A percentile compares a stretch with the other conserved stretches of the same genome.
These are phyloP conservation scores for Lactarius psammicola DNA, from an alignment of 768 basidiomycete species.

Conservation along the genomic window DNA sequence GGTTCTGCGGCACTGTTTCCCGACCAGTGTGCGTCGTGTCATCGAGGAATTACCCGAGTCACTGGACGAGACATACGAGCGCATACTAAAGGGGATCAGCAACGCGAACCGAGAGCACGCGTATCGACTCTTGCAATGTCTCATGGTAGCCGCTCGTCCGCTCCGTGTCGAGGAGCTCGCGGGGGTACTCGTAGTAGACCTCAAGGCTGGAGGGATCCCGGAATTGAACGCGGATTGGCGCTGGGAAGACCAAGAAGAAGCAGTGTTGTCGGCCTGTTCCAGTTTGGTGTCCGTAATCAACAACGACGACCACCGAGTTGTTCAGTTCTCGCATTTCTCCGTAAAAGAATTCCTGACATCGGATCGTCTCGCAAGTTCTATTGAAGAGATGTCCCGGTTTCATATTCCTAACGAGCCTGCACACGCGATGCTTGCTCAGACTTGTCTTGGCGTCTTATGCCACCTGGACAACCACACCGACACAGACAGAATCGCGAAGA, in stretches of 20 bases:
- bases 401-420: neutral
- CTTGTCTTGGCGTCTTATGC: neutral
- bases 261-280: neutral
- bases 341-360: neutral
- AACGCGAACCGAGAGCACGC: neutral
- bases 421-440: neutral
- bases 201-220: neutral
- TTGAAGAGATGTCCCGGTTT: neutral
- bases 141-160: too few species aligned
- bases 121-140: neutral
- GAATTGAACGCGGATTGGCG: neutral
- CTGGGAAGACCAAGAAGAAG: neutral
- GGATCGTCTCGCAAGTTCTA: neutral
- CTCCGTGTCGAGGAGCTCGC: neutral
- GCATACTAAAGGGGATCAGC: neutral
- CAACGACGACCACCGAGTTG: neutral
- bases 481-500: neutral
- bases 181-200: too few species aligned
- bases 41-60: neutral
- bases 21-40: neutral
- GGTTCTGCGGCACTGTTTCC: neutral
- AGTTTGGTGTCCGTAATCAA: neutral
- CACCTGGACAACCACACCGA: neutral
- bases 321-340: too few species aligned
- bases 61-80: constrained; percentile 6